These are phyloP conservation scores for Pseudocercospora vitis DNA, from an alignment of 2,329 filamentous ascomycete species.

Conservation along the genomic window DNA sequence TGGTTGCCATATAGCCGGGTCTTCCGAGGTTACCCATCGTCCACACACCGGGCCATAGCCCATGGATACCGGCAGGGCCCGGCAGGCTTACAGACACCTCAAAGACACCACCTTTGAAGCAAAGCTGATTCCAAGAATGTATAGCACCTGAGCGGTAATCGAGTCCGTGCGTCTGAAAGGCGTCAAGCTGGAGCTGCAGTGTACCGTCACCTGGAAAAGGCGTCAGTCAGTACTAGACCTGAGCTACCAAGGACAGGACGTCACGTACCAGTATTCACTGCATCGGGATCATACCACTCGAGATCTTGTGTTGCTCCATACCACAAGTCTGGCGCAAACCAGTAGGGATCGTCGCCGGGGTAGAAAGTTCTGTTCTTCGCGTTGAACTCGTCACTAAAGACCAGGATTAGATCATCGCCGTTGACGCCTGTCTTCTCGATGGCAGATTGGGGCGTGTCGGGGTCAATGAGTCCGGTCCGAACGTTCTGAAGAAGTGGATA, in stretches of 20 bases:
- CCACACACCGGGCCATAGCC: conserved; percentile 57
- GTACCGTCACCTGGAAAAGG: conserved; percentile 29
- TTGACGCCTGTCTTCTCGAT: conserved; percentile 49
- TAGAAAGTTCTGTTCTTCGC: conserved; percentile 55
- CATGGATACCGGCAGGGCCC: conserved; percentile 51
- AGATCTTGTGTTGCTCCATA: conserved; percentile 55
- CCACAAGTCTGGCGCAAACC: conserved; percentile 55
- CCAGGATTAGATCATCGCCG: conserved; percentile 49
- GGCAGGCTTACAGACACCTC: conserved; percentile 56
- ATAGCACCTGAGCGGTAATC: conserved; percentile 54
- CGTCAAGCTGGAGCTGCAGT: conserved; percentile 62
- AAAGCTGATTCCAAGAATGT: conserved; percentile 55
- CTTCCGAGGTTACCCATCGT: conserved; percentile 56
- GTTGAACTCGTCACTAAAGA: conserved; percentile 61
- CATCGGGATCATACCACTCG: conserved; percentile 56
- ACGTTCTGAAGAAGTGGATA: conserved; percentile 53
- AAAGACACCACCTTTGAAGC: conserved; percentile 56
- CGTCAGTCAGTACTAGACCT: conserved; percentile 5
- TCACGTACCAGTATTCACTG: conserved; percentile 47
- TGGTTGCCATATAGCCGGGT: conserved; percentile 54
- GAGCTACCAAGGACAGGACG: background rate
- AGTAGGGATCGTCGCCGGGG: conserved; percentile 58
- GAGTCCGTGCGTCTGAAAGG: conserved; percentile 62
- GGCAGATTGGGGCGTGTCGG: conserved; percentile 51
- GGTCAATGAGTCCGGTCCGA: conserved; percentile 52